phyloP scores from a whole-genome alignment of 352 stramenopile species.

The Phytopythium vexans region DNA sequence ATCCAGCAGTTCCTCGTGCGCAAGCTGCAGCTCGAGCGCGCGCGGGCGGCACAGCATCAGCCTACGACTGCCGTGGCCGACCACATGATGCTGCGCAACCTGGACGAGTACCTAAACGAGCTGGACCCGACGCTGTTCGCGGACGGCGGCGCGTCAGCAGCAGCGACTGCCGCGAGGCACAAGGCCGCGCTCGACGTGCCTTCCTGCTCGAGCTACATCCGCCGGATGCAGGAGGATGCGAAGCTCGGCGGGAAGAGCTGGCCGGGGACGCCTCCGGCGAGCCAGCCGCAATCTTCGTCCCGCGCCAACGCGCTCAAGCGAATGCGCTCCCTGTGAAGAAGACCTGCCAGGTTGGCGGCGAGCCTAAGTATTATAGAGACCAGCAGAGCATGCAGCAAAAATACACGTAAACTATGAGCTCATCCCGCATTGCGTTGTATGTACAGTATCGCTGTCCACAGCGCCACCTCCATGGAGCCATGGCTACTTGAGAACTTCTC shows the following conservation, averaged over 20 bases:
- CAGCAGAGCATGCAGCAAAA: too few species aligned
- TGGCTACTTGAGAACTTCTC: too few species aligned
- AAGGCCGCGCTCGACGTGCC: conserved; percentile 19
- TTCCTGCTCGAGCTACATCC: conserved; percentile 31
- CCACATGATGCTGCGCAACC: conserved; percentile 31
- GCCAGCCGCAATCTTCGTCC: background rate
- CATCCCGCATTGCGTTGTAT: too few species aligned
- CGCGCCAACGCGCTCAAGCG: conserved; percentile 1
- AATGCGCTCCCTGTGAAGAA: conserved; percentile 4
- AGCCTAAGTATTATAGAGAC: background rate
- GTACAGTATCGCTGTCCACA: too few species aligned
- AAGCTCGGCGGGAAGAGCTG: conserved; percentile 6
- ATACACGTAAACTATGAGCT: too few species aligned
- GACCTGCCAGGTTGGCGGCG: background rate
- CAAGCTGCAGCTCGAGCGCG: conserved; percentile 32
- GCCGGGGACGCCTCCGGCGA: background rate
- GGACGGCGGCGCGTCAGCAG: conserved; percentile 3
- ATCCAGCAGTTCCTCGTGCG: conserved; percentile 54
- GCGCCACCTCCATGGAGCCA: too few species aligned
- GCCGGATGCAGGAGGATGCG: conserved; percentile 34
- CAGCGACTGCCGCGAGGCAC: background rate
- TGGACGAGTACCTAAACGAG: conserved; percentile 56
- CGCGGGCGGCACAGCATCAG: conserved; percentile 1
- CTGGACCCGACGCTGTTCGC: conserved; percentile 46
- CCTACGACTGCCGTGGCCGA: conserved; percentile 3